A percentile compares a stretch with the other conserved stretches of the same genome.
phyloP scores from a whole-genome alignment of 1,139 yeast species.

The Lodderomyces oxycetoniae region DNA sequence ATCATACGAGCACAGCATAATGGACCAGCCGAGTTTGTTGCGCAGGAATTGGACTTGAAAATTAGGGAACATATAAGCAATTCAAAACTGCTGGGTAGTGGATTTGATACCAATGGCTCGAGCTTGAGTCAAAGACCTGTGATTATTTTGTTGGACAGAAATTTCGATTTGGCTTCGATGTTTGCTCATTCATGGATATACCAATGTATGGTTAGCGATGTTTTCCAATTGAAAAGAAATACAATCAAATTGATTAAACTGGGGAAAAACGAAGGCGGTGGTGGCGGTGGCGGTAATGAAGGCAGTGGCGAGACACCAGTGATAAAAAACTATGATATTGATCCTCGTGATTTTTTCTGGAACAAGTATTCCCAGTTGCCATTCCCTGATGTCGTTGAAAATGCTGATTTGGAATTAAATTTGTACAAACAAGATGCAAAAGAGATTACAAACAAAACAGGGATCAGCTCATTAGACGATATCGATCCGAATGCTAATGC shows the following conservation, averaged over 20 bases:
- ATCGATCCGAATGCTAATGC: constrained; percentile 61
- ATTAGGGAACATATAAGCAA: constrained; percentile 81
- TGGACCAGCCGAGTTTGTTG: constrained; percentile 94
- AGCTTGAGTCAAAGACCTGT: constrained; percentile 57
- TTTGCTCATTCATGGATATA: constrained; percentile 97
- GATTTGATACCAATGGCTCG: constrained; percentile 35
- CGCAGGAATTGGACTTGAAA: constrained; percentile 76
- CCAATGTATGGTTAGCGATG: constrained; percentile 94
- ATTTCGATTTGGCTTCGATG: constrained; percentile 88
- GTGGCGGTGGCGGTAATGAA: too few species aligned
- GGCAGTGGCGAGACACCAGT: constrained; percentile 23
- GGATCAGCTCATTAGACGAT: constrained; percentile 65
- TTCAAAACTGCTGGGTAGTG: constrained; percentile 33
- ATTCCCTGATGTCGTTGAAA: constrained; percentile 96
- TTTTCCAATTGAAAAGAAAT: constrained; percentile 74
- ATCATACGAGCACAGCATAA: constrained; percentile 87
- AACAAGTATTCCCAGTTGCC: constrained; percentile 76
- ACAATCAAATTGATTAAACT: constrained; percentile 45
- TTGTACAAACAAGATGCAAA: constrained; percentile 83
- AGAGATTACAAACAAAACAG: constrained; percentile 76
- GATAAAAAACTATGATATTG: constrained; percentile 71
- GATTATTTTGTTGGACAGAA: constrained; percentile 77
- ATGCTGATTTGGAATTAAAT: constrained; percentile 79
- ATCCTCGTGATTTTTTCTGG: constrained; percentile 94
- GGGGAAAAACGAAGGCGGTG: constrained; percentile 28